Percentiles rank a stretch among this genome's conserved stretches.
These are phyloP conservation scores for Adiantum capillusveneris DNA, from an alignment of 75 land plant species.

Conservation along the genomic window DNA sequence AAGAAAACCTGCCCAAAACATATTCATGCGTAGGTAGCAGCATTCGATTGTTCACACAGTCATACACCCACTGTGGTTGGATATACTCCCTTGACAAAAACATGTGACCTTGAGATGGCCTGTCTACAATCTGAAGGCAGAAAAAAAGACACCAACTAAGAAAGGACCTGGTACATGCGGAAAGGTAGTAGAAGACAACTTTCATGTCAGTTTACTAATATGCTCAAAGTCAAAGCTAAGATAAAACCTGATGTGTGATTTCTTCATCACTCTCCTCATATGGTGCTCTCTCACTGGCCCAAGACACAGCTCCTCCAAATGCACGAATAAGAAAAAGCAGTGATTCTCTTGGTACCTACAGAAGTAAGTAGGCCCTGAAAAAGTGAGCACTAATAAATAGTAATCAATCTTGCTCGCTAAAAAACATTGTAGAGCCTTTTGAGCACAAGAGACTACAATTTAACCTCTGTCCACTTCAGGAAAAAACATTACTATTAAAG, in stretches of 20 bases:
- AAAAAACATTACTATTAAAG: too few relatives aligned
- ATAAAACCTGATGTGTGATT: constrained; percentile 81
- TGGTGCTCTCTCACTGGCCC: constrained; percentile 95
- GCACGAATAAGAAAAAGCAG: constrained; percentile 80
- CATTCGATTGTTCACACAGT: constrained; percentile 68
- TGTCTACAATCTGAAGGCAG: constrained; percentile 73
- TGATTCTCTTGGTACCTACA: constrained; percentile 90
- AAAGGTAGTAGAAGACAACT: constrained; percentile 4
- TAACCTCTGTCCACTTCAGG: too few relatives aligned
- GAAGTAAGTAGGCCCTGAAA: too few relatives aligned
- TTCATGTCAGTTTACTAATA: too few relatives aligned
- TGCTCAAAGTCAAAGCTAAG: not conserved
- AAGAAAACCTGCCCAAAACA: constrained; percentile 63
- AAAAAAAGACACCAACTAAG: not conserved
- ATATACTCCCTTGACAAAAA: constrained; percentile 87
- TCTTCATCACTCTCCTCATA: constrained; percentile 61
- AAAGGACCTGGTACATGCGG: not conserved
- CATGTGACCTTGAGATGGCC: constrained; percentile 68
- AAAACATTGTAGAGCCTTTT: too few relatives aligned
- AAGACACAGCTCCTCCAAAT: constrained; percentile 87
- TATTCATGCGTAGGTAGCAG: constrained; percentile 75
- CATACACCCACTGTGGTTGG: constrained; percentile 97
- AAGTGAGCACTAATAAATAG: too few relatives aligned
- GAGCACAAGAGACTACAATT: too few relatives aligned
- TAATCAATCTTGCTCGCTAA: too few relatives aligned